Evolutionary conservation across 148 eudicot species (phyloP), one percentile per base, ranked within the genome.

Genomic region (Hydrangea macrophylla): DNA sequence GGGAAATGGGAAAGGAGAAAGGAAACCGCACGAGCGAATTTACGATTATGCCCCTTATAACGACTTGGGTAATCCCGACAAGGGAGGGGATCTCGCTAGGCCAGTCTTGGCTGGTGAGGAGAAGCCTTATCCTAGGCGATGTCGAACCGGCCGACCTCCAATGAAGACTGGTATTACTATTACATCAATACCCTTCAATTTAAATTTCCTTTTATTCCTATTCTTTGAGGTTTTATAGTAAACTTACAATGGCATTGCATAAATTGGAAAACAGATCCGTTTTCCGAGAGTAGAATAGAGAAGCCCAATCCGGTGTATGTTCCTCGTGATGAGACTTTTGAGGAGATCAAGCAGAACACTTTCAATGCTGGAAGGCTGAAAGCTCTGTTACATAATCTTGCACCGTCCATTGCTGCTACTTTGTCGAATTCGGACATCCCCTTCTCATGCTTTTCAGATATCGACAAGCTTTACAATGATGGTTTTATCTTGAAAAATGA

Each of bases 91-190:
- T 35, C 71, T 91, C 12, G 85, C 55, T 39, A 83, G 99, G 71
- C 93, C 92, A 13, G 84, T 85, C 40, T 64, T 95, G 57, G 82
- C 85, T 54, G 86, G 84, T 37, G 62, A 87, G 70, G 83, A 89
- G 72, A 72, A 83, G 71, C 97, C 99, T 72, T 95, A 91, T 79
- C 97, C 99, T 51, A 89, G 97, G 78, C 90, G 99, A 20, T 95
- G 99, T 83, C 91, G 97, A 64, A 82, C 99, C 44, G 99, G 99
- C 37, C 78, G 99, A 70, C 83, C 86, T 42, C 84, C 84, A 9
- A 73, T 85, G 57, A 74, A 74, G 67, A 60, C 80, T 54, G 90
- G 98, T 92, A 80, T 58, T 56, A n/a, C n/a, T n/a, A n/a, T n/a
- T n/a, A n/a, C n/a, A n/a, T n/a, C n/a, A n/a, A n/a, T n/a, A n/a